Evolutionary conservation across 805 yeast species (phyloP).

Genomic region (Metschnikowia continentalis): DNA sequence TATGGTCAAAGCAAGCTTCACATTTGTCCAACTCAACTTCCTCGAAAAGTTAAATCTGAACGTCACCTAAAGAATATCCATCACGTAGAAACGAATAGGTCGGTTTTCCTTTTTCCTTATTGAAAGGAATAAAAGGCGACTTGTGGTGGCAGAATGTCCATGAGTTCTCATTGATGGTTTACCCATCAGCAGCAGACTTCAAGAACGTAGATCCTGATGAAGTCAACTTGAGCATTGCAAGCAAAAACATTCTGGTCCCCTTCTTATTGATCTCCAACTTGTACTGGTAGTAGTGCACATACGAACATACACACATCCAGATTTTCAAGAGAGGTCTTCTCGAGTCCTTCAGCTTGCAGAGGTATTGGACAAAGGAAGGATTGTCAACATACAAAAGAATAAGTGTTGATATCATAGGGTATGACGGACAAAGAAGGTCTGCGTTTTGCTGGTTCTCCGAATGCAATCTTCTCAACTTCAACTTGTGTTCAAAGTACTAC

Average conservation of each 20-base stretch:
- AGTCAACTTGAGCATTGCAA: slow-evolving; percentile 25
- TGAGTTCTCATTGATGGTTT: slow-evolving; percentile 30
- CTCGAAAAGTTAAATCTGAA: slow-evolving; percentile 36
- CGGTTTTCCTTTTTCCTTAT: slow-evolving; percentile 15
- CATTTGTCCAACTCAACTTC: slow-evolving; percentile 30
- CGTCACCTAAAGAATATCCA: slow-evolving; percentile 15
- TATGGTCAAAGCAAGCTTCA: slow-evolving; percentile 24
- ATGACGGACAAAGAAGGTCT: slow-evolving; percentile 9
- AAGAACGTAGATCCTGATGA: slow-evolving; percentile 6
- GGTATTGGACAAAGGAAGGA: slow-evolving; percentile 6
- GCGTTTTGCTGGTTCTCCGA: not conserved
- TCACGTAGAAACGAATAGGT: slow-evolving; percentile 25
- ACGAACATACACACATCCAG: slow-evolving; percentile 38
- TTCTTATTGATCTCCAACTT: slow-evolving; percentile 21
- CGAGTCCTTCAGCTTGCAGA: slow-evolving; percentile 1
- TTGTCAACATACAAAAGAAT: slow-evolving; percentile 10
- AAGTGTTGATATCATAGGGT: slow-evolving; percentile 8
- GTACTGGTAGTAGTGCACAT: slow-evolving; percentile 37
- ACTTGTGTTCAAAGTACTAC: slow-evolving; percentile 13
- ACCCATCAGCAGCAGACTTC: slow-evolving; percentile 4
- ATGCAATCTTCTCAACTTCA: slow-evolving; percentile 5
- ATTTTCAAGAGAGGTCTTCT: slow-evolving; percentile 18
- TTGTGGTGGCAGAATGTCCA: slow-evolving; percentile 43
- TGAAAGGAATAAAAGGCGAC: slow-evolving; percentile 29
- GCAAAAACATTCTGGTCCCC: slow-evolving; percentile 26